These are phyloP conservation scores for Tulasnella sp. DNA, from an alignment of 768 basidiomycete species.

Conservation along the genomic window DNA sequence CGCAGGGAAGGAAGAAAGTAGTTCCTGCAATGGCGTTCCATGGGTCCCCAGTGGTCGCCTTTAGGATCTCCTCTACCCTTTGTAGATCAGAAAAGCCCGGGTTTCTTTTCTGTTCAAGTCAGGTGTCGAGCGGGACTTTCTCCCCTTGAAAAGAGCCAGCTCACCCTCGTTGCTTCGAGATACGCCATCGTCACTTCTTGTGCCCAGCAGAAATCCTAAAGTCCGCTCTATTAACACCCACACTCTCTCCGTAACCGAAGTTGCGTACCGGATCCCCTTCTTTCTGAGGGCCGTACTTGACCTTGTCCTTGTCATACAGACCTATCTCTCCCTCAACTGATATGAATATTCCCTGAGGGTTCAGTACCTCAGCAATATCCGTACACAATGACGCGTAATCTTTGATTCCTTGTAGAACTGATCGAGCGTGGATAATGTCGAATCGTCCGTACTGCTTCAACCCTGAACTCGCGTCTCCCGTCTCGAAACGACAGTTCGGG, in stretches of 20 bases:
- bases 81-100: neutral
- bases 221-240: neutral
- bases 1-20: neutral
- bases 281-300: neutral
- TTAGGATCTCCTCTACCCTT: neutral
- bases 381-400: neutral
- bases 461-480: neutral
- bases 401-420: constrained; percentile 6
- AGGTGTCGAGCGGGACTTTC: neutral
- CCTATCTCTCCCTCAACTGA: constrained; percentile 6
- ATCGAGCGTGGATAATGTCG: constrained; percentile 15
- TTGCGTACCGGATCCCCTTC: constrained; percentile 13
- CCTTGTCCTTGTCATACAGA: neutral
- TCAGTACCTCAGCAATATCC: neutral
- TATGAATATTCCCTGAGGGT: constrained; percentile 16
- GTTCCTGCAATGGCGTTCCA: neutral
- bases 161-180: neutral
- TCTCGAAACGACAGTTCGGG: constrained; percentile 12
- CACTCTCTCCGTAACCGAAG: neutral
- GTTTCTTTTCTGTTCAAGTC: neutral
- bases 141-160: neutral
- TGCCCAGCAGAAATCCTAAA: neutral
- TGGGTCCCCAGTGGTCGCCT: neutral
- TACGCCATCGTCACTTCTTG: neutral
- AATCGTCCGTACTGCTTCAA: neutral